A percentile compares a stretch with the other conserved stretches of the same genome.
Evolutionary conservation across 2,329 filamentous ascomycete genomes (phyloP).

Genomic region (Akanthomyces uredinophilus): DNA sequence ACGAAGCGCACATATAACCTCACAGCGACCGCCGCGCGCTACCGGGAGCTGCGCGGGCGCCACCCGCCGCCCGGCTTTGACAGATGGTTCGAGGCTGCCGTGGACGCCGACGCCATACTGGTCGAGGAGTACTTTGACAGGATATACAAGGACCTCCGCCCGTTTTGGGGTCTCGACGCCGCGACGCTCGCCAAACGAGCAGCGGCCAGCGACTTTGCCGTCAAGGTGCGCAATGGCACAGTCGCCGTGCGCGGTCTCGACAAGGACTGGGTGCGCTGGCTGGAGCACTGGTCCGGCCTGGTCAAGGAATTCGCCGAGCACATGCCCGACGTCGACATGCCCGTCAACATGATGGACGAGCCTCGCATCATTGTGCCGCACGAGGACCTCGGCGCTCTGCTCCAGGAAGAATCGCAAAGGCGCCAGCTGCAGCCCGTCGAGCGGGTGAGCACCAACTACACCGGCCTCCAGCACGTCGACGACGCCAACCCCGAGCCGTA

Average conservation of each 20-base stretch:
- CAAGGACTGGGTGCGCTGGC: slow-evolving; percentile 37
- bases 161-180: slow-evolving; percentile 53
- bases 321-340: slow-evolving; percentile 61
- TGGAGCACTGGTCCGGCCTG: slow-evolving; percentile 44
- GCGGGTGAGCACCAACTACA: slow-evolving; percentile 39
- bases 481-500: slow-evolving; percentile 29
- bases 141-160: slow-evolving; percentile 57
- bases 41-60: slow-evolving; percentile 50
- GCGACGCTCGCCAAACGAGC: slow-evolving; percentile 35
- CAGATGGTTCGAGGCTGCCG: slow-evolving; percentile 52
- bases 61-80: slow-evolving; percentile 62
- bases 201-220: slow-evolving; percentile 39
- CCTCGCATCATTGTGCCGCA: slow-evolving; percentile 56
- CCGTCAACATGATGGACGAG: slow-evolving; percentile 61
- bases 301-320: slow-evolving; percentile 47
- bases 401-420: slow-evolving; percentile 41
- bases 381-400: slow-evolving; percentile 48
- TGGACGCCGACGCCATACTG: slow-evolving; percentile 46
- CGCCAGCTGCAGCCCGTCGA: slow-evolving; percentile 39
- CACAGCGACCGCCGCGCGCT: slow-evolving; percentile 47
- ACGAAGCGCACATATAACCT: slow-evolving; percentile 43
- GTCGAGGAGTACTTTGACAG: slow-evolving; percentile 61
- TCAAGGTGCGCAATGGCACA: slow-evolving; percentile 42
- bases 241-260: slow-evolving; percentile 36
- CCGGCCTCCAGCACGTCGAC: slow-evolving; percentile 35